Evolutionary conservation across 148 eudicot species (phyloP).

Genomic region (Chenopodium suecicum): DNA sequence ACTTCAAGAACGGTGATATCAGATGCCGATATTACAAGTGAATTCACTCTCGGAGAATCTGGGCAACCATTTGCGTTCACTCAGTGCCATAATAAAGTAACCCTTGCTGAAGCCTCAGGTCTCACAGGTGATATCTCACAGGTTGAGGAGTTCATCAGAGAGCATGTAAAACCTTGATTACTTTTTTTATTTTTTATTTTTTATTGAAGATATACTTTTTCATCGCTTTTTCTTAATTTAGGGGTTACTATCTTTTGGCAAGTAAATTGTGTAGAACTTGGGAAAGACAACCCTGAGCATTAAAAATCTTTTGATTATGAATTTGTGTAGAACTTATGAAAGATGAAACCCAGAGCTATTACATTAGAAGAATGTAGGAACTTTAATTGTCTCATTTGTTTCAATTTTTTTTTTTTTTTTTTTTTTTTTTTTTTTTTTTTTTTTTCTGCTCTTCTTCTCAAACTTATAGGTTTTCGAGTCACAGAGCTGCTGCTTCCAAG

Average conservation of each 20-base stretch:
- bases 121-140: slow-evolving; percentile 64
- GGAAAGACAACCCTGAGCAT: background rate
- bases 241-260: background rate
- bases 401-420: too few relatives aligned
- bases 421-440: too few relatives aligned
- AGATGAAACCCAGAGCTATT: slow-evolving; percentile 8
- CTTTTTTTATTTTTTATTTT: background rate
- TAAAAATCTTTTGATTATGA: background rate
- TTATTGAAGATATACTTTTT: background rate
- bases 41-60: slow-evolving; percentile 65
- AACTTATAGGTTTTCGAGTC: background rate
- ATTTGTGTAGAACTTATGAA: slow-evolving; percentile 8
- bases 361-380: background rate
- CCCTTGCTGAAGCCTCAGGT: slow-evolving; percentile 78
- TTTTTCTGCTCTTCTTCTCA: background rate
- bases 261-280: too few relatives aligned
- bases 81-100: slow-evolving; percentile 75
- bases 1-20: slow-evolving; percentile 78
- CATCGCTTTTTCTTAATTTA: background rate
- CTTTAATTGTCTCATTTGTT: background rate
- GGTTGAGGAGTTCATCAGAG: slow-evolving; percentile 74
- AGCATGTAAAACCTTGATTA: slow-evolving; percentile 44
- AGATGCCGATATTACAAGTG: slow-evolving; percentile 71
- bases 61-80: slow-evolving; percentile 72
- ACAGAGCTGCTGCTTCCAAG: background rate